phyloP scores from a whole-genome alignment of 768 basidiomycete genomes.

The Piloderma croceum region DNA sequence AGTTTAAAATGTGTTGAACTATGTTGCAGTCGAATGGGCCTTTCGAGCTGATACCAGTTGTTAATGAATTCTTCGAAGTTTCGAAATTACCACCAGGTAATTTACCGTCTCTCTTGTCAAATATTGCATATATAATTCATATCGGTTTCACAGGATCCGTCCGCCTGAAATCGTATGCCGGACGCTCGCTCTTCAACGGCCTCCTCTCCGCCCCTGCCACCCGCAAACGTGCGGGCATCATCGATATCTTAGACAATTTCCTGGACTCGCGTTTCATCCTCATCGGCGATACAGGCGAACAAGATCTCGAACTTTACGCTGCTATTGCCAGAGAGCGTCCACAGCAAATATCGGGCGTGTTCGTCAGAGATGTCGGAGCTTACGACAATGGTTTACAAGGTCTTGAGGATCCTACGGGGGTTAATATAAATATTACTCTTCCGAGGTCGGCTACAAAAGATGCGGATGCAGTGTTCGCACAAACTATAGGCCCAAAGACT shows the following conservation, averaged over 20 bases:
- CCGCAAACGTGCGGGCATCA: conserved; percentile 74
- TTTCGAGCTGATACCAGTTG: conserved; percentile 73
- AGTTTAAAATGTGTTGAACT: conserved; percentile 9
- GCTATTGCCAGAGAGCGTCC: conserved; percentile 66
- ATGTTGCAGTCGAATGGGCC: conserved; percentile 80
- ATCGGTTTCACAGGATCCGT: conserved; percentile 54
- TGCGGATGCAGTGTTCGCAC: conserved; percentile 20
- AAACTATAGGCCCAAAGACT: conserved; percentile 8
- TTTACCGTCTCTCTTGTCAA: conserved; percentile 4
- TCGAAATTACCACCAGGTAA: conserved; percentile 63
- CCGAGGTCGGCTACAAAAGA: too few relatives aligned
- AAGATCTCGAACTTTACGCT: conserved; percentile 89
- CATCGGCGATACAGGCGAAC: conserved; percentile 91
- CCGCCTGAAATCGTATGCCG: conserved; percentile 79
- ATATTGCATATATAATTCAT: conserved; percentile 1
- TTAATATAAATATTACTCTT: too few relatives aligned
- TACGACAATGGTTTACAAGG: conserved; percentile 24
- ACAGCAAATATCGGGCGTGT: conserved; percentile 67
- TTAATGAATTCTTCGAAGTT: conserved; percentile 68
- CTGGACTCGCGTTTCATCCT: conserved; percentile 73
- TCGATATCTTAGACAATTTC: conserved; percentile 75
- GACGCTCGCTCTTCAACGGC: conserved; percentile 76
- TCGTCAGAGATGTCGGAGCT: conserved; percentile 70
- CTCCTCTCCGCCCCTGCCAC: conserved; percentile 77
- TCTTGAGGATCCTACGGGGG: conserved; percentile 61